Evolutionary conservation across 306 rosid genomes (phyloP), one percentile per base, ranked within the genome.

Genomic region (Acacia melanoxylon): DNA sequence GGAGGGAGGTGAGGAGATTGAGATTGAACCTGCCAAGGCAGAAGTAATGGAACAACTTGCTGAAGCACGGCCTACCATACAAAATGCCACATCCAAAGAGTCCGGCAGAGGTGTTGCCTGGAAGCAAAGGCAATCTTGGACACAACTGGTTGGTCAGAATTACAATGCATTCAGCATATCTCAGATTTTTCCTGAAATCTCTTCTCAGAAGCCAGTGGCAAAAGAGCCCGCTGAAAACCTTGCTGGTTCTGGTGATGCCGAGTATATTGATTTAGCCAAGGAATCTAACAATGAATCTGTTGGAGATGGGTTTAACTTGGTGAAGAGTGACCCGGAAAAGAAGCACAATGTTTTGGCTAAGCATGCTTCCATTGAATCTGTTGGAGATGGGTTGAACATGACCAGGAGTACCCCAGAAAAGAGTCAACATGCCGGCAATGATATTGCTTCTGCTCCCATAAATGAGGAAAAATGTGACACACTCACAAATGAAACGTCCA

Each of bases 91-190:
- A 19, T 83, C 88, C 11, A 82, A 66, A 40, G 78, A 86, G 75
- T 78, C 86, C 0, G 90, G 95, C 33, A 89, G 92, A 83, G 99
- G 97, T 48, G 62, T 92, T 77, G 81, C 92, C 8, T 93, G 99
- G 99, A 77, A 79, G 85, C 90, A 81, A 80, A 91, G 87, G 68
- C 83, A 85, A 59, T 93, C 99, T 8, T 93, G 99, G 99, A 93
- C 93, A 33, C 93, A 95, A 83, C 81, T 95, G 87, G 86, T 91
- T 56, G 15, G 73, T 31, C 84, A 83, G 73, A 72, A 68, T 80
- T 74, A 61, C 48, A 86, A 13, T 54, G 81, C 92, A 44, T 95
- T 95, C 85, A 91, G 95, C 89, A 88, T 95, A 68, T 80, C 88
- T 22, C 91, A 90, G 62, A 40, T 90, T 83, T 54, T 92, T 65